Evolutionary conservation across 805 yeast genomes (phyloP), one percentile per base, ranked within the genome.

Genomic region (Ogataea angusta): DNA sequence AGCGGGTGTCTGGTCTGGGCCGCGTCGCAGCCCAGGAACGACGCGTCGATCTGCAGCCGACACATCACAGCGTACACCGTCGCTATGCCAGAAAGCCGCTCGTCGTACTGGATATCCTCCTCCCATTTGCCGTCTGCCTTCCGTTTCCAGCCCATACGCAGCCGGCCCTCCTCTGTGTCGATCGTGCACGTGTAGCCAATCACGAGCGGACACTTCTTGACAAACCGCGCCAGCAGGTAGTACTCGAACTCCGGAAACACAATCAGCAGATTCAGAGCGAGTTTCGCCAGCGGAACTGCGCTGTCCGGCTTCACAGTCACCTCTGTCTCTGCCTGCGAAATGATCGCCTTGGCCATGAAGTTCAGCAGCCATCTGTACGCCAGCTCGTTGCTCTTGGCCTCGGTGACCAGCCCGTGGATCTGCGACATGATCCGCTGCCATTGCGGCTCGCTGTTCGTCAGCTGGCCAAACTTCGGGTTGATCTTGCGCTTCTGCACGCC

Each of bases 251-350:
- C 79, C 1, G 75, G 73, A 34, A 67, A 68, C 18, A 58, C 30
- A 6, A 72, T 56, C 52, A 88, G 56, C 29, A 89, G 56, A 23
- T 70, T 67, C 13, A 76, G 55, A 0, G 91, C 67, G 24, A 91
- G 62, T 52, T 73, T 74, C 0, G 87, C 95, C 32, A 93, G 65
- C 0, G 99, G 95, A 7, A 85, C 54, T 0, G 96, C 85, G 3
- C 89, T 78, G 30, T 77, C 75, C 2, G 95, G 81, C 43, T 82
- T 76, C 0, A 85, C 95, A 12, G 84, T 72, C 7, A 88, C 90
- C 62, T 93, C 99, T 1, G 95, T 78, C 62, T 90, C 98, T 1
- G 97, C 91, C 64, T 93, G 99, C 19, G 84, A 78, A 1, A 93
- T 86, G 2, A 90, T 66, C 3, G 91, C 85, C 57, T 93, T 93